Percentiles rank a stretch among this genome's conserved stretches.
phyloP scores from a whole-genome alignment of 2,329 filamentous ascomycete genomes.

The Pseudofabraea citricarpa region DNA sequence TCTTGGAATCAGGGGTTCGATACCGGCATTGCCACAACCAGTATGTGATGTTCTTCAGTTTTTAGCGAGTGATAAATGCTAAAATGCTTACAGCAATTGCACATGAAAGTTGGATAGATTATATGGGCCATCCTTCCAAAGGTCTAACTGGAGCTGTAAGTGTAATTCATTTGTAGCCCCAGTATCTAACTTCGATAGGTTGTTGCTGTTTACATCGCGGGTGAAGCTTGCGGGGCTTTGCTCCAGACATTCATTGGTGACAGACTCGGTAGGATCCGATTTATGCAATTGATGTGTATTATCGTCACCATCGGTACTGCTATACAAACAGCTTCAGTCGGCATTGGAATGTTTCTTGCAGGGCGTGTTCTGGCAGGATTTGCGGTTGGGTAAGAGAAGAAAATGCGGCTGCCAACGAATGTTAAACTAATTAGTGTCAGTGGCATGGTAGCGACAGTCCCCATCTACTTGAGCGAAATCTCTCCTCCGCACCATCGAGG shows the following conservation, averaged over 20 bases:
- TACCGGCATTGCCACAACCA: slow-evolving; percentile 56
- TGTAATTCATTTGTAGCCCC: slow-evolving; percentile 8
- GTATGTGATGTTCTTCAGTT: slow-evolving; percentile 26
- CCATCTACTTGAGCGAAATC: slow-evolving; percentile 25
- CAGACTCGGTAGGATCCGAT: slow-evolving; percentile 45
- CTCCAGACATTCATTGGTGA: slow-evolving; percentile 50
- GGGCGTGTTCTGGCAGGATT: slow-evolving; percentile 42
- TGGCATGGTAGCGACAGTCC: slow-evolving; percentile 18
- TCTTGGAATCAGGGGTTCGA: slow-evolving; percentile 45
- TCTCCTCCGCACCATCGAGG: slow-evolving; percentile 19
- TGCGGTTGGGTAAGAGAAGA: slow-evolving; percentile 35
- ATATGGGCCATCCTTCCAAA: slow-evolving; percentile 50
- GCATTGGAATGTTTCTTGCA: slow-evolving; percentile 49
- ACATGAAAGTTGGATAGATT: slow-evolving; percentile 54
- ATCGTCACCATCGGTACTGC: slow-evolving; percentile 48
- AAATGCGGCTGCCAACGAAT: neutral
- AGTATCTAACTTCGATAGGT: slow-evolving; percentile 30
- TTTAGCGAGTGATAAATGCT: slow-evolving; percentile 3
- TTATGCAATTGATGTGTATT: slow-evolving; percentile 49
- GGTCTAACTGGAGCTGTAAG: slow-evolving; percentile 48
- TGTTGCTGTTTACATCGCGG: slow-evolving; percentile 54
- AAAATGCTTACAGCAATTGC: slow-evolving; percentile 41
- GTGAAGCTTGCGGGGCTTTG: slow-evolving; percentile 50
- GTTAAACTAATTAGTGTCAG: slow-evolving; percentile 20
- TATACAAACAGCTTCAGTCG: slow-evolving; percentile 49